Percentiles rank a stretch among this genome's conserved stretches.
Conservation (phyloP, 1,139 yeast species). For the Ogataea hybrid region DNA sequence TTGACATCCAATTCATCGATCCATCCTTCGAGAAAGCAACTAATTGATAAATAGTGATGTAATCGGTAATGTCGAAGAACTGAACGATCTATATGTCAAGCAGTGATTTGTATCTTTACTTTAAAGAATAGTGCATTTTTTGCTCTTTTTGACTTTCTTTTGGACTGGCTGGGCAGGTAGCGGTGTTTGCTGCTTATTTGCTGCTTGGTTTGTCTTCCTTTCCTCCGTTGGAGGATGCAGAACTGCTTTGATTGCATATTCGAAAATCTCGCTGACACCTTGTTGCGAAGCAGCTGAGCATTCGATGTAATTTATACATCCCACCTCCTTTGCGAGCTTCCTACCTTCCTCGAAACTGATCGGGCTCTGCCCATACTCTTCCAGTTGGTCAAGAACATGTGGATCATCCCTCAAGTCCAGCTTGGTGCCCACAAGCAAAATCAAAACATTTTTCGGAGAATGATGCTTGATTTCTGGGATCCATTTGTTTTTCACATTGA, state of each 20-base stretch:
- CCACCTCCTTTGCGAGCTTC: conserved; percentile 66
- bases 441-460: conserved; percentile 72
- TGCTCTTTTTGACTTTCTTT: conserved; percentile 42
- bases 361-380: conserved; percentile 61
- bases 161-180: conserved; percentile 12
- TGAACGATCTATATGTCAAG: no score
- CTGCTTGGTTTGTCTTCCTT: conserved; percentile 34
- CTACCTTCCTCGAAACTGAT: conserved; percentile 62
- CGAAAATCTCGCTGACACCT: conserved; percentile 82
- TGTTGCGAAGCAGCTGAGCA: conserved; percentile 93
- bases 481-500: conserved; percentile 76
- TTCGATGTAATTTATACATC: conserved; percentile 76
- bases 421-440: conserved; percentile 83
- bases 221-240: conserved; percentile 48
- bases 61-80: no score
- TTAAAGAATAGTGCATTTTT: conserved; percentile 46
- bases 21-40: conserved; percentile 59
- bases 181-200: conserved; percentile 11
- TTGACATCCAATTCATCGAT: conserved; percentile 34
- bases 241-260: conserved; percentile 73
- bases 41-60: conserved; percentile 31
- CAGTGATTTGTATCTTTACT: conserved; percentile 23
- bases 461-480: conserved; percentile 86
- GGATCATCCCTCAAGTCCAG: conserved; percentile 81
- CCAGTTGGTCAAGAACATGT: conserved; percentile 69